Evolutionary conservation across 2,329 filamentous ascomycete species (phyloP), one percentile per base, ranked within the genome.

Genomic region (Colletotrichum coccodes): DNA sequence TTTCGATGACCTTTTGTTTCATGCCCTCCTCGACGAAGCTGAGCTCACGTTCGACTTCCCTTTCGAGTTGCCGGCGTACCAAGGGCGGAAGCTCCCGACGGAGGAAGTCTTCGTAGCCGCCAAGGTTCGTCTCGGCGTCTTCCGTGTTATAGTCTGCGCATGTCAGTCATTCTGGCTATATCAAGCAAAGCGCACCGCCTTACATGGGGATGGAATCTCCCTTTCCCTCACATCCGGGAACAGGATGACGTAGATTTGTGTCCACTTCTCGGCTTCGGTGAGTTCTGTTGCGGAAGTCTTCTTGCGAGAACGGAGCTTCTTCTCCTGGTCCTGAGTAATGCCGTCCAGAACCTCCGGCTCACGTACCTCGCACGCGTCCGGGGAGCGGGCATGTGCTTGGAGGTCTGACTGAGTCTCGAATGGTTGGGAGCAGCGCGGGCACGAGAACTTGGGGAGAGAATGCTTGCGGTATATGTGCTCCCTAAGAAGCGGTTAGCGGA

Each of bases 381-480:
- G 28, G 4, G 75, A 73, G 3, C 78, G 75, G 2, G 76, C 73
- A 50, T 82, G 81, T 1, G 60, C 74, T 1, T 76, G 75, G 3
- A 81, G 73, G 6, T 77, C 73, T 4, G 71, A 68, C 26, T 79
- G 76, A 1, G 72, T 70, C 18, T 79, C 75, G 70, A 82, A 82
- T 2, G 76, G 75, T 0, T 71, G 52, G 28, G 78, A 79, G 68
- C 81, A 83, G 23, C 80, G 76, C 16, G 76, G 76, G 58, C 81
- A 83, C 3, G 61, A 70, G 56, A 65, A 71, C 6, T 60, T 59
- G 2, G 77, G 73, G 6, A 80, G 77, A 0, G 76, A 72, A 64
- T 83, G 81, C 6, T 79, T 76, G 4, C 78, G 78, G 42, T 82
- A 81, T 0, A 83, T 69, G 60, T 82, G 81, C 42, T 81, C 80